Percentiles rank a stretch among this genome's conserved stretches.
Conservation (phyloP, 1,284 basidiomycete genomes). For the Tetrapyrgos nigripes region DNA sequence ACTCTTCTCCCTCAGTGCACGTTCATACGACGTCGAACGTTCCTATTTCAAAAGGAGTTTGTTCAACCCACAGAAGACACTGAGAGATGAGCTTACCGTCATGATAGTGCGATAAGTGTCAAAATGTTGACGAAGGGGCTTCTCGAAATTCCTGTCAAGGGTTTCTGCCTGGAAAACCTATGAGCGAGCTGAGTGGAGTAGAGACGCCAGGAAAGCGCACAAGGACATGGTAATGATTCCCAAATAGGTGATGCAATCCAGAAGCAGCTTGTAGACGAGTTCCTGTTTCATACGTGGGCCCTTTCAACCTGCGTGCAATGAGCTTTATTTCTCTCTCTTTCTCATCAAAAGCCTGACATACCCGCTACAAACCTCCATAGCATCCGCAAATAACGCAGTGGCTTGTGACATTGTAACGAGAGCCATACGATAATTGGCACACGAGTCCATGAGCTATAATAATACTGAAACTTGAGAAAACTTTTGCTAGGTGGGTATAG, state of each 20-base stretch:
- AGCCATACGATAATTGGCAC: slow-evolving; percentile 85
- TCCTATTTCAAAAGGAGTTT: slow-evolving; percentile 53
- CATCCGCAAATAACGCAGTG: slow-evolving; percentile 87
- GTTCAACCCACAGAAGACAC: slow-evolving; percentile 1
- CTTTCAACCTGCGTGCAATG: slow-evolving; percentile 64
- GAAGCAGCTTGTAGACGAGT: slow-evolving; percentile 83
- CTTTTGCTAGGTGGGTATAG: neutral
- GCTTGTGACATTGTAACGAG: slow-evolving; percentile 86
- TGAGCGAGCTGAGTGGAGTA: slow-evolving; percentile 3
- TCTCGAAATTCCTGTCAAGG: slow-evolving; percentile 90
- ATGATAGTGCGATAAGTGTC: slow-evolving; percentile 82
- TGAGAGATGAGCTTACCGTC: slow-evolving; percentile 47
- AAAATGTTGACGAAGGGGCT: slow-evolving; percentile 84
- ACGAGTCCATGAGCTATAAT: slow-evolving; percentile 75
- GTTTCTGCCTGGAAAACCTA: slow-evolving; percentile 70
- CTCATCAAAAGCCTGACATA: slow-evolving; percentile 41
- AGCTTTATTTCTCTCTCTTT: neutral
- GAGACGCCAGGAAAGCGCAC: slow-evolving; percentile 47
- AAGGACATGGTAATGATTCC: slow-evolving; percentile 92
- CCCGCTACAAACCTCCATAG: slow-evolving; percentile 85
- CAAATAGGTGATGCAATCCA: slow-evolving; percentile 90
- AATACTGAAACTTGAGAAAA: slow-evolving; percentile 17
- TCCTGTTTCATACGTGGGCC: slow-evolving; percentile 80
- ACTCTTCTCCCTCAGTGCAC: slow-evolving; percentile 81
- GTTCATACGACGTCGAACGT: slow-evolving; percentile 82